Conservation (phyloP, 495 filamentous ascomycete species). For the Aspergillus homomorphus region DNA sequence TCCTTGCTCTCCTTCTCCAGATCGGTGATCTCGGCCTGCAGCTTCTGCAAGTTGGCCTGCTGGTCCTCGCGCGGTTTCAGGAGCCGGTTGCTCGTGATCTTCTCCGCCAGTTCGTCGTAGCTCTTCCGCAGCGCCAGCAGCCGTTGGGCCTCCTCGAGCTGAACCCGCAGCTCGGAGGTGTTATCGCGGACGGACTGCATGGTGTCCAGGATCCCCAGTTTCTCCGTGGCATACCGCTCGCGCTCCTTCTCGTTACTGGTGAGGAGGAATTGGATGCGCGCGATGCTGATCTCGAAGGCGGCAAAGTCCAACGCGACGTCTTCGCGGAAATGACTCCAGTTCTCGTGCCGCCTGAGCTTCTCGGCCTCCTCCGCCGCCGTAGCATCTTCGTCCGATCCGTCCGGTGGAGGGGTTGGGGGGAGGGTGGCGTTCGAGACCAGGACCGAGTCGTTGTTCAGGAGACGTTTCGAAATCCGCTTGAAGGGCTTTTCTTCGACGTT, state of each 20-base stretch:
- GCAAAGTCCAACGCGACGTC: conserved; percentile 89
- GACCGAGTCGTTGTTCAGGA: conserved; percentile 63
- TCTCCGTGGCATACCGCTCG: conserved; percentile 78
- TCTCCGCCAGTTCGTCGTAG: conserved; percentile 81
- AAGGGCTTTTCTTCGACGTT: conserved; percentile 91
- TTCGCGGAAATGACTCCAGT: conserved; percentile 63
- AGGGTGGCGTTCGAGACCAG: conserved; percentile 51
- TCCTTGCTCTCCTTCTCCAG: conserved; percentile 78
- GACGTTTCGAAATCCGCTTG: conserved; percentile 80
- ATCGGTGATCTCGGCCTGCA: conserved; percentile 84
- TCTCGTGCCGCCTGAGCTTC: conserved; percentile 49
- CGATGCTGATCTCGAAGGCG: conserved; percentile 81
- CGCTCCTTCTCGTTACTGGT: conserved; percentile 83
- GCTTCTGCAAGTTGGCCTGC: conserved; percentile 67
- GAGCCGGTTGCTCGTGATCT: conserved; percentile 77
- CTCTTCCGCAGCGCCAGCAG: conserved; percentile 74
- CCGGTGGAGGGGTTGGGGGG: conserved; percentile 68
- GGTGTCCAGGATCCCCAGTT: conserved; percentile 67
- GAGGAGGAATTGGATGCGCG: conserved; percentile 81
- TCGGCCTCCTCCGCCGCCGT: conserved; percentile 31
- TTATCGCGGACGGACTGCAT: conserved; percentile 75
- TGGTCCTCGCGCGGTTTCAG: conserved; percentile 83
- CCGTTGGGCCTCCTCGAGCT: conserved; percentile 73
- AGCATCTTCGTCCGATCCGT: conserved; percentile 49
- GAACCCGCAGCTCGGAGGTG: conserved; percentile 64